Conservation (phyloP, 108 stramenopile genomes). For the Fragilaria radians region DNA sequence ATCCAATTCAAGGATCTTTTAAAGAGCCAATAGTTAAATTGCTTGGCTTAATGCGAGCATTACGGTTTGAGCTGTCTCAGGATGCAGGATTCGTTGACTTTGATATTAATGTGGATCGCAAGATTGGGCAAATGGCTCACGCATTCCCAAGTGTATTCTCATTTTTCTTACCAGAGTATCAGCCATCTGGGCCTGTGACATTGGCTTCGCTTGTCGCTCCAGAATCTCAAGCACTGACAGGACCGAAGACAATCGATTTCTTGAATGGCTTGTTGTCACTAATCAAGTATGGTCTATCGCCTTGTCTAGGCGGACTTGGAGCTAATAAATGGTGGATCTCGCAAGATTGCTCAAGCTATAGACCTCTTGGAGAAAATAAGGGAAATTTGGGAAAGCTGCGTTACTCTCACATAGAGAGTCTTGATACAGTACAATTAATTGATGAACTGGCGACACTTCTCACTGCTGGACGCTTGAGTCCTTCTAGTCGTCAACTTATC, state of each 20-base stretch:
- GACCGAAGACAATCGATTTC: slow-evolving; percentile 20
- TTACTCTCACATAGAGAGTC: background rate
- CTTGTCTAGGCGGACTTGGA: background rate
- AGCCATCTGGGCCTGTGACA: slow-evolving; percentile 24
- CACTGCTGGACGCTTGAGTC: slow-evolving; percentile 5
- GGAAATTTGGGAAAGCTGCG: background rate
- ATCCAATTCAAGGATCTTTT: slow-evolving; percentile 36
- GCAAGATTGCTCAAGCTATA: background rate
- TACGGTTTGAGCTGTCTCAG: background rate
- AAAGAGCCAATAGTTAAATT: slow-evolving; percentile 32
- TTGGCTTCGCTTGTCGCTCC: slow-evolving; percentile 26
- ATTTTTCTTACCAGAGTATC: slow-evolving; percentile 46
- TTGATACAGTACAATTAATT: slow-evolving; percentile 9
- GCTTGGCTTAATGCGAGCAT: slow-evolving; percentile 14
- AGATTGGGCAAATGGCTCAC: slow-evolving; percentile 35
- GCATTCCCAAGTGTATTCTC: slow-evolving; percentile 43
- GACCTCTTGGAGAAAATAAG: background rate
- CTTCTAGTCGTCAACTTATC: slow-evolving; percentile 14
- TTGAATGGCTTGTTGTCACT: slow-evolving; percentile 44
- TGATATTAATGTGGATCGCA: slow-evolving; percentile 10
- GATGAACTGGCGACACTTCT: slow-evolving; percentile 18
- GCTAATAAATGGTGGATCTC: background rate
- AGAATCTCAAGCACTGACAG: slow-evolving; percentile 28
- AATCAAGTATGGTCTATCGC: slow-evolving; percentile 42
- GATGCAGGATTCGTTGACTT: background rate